Evolutionary conservation across 1,284 basidiomycete genomes (phyloP).

Genomic region (Ustilago sp.): DNA sequence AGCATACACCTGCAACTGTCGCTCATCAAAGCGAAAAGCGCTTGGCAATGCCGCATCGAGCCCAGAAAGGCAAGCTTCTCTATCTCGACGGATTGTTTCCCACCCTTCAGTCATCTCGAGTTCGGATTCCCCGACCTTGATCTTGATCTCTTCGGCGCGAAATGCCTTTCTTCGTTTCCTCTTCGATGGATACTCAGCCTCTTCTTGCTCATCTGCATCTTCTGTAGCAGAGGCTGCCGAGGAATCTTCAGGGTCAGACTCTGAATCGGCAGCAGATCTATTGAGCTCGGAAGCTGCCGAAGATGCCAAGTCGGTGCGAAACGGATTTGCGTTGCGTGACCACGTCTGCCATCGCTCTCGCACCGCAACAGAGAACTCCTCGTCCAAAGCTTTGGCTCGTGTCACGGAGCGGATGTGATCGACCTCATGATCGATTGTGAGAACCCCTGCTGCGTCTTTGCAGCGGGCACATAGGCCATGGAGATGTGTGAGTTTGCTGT

Average conservation of each 20-base stretch:
- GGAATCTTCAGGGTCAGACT: constrained; percentile 14
- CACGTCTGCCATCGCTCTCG: constrained; percentile 50
- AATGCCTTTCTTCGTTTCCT: constrained; percentile 16
- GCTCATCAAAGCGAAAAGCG: constrained; percentile 36
- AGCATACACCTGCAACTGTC: constrained; percentile 35
- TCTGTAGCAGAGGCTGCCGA: constrained; percentile 13
- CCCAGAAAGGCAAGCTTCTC: constrained; percentile 23
- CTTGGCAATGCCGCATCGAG: constrained; percentile 32
- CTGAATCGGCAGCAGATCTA: background rate
- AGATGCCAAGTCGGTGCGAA: constrained; percentile 34
- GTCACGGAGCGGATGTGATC: constrained; percentile 21
- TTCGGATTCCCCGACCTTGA: constrained; percentile 5
- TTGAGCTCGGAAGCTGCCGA: constrained; percentile 29
- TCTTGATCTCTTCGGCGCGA: constrained; percentile 5
- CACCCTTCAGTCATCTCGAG: constrained; percentile 15
- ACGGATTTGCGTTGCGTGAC: constrained; percentile 38
- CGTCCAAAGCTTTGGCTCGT: constrained; percentile 29
- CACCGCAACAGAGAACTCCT: constrained; percentile 41
- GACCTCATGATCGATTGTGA: constrained; percentile 32
- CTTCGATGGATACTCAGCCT: constrained; percentile 5
- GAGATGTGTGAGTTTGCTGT: constrained; percentile 18
- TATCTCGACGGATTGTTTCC: constrained; percentile 21
- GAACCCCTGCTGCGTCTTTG: constrained; percentile 3
- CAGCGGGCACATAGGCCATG: constrained; percentile 7
- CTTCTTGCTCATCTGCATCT: constrained; percentile 12